phyloP scores from a whole-genome alignment of 2,329 filamentous ascomycete genomes.

The Leptographium galeiforme region DNA sequence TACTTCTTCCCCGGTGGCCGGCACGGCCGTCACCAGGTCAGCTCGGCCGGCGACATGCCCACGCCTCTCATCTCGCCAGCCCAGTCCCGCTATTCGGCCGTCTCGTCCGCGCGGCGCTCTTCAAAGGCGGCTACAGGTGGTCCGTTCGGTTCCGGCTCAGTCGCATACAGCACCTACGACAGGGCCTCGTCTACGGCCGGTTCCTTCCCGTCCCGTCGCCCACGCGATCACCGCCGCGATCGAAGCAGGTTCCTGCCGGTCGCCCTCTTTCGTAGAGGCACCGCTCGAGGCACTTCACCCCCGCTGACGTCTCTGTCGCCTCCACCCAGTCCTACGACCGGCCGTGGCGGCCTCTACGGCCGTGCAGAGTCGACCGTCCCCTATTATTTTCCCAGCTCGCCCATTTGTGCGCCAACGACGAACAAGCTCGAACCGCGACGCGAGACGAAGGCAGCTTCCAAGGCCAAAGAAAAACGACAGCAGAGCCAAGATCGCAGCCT shows the following conservation, averaged over 20 bases:
- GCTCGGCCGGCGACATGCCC: slow-evolving; percentile 19
- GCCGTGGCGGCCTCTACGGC: slow-evolving; percentile 2
- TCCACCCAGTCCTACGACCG: slow-evolving; percentile 12
- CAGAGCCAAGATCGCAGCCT: background rate
- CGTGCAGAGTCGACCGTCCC: background rate
- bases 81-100: background rate
- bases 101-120: slow-evolving; percentile 12
- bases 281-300: slow-evolving; percentile 15
- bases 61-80: slow-evolving; percentile 28
- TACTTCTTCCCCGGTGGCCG: slow-evolving; percentile 1
- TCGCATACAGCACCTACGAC: background rate
- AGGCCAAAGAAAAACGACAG: background rate
- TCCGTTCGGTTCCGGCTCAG: background rate
- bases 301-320: slow-evolving; percentile 18
- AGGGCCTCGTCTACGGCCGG: background rate
- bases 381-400: slow-evolving; percentile 22
- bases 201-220: slow-evolving; percentile 8
- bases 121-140: background rate
- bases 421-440: slow-evolving; percentile 21
- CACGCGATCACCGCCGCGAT: background rate
- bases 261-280: slow-evolving; percentile 14
- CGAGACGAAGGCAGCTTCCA: slow-evolving; percentile 7
- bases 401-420: slow-evolving; percentile 23
- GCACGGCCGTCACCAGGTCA: slow-evolving; percentile 8
- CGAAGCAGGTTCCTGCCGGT: slow-evolving; percentile 29